Percentiles rank a stretch among this genome's conserved stretches.
phyloP scores from a whole-genome alignment of 139 green algal species.

The Eudorina sp. region DNA sequence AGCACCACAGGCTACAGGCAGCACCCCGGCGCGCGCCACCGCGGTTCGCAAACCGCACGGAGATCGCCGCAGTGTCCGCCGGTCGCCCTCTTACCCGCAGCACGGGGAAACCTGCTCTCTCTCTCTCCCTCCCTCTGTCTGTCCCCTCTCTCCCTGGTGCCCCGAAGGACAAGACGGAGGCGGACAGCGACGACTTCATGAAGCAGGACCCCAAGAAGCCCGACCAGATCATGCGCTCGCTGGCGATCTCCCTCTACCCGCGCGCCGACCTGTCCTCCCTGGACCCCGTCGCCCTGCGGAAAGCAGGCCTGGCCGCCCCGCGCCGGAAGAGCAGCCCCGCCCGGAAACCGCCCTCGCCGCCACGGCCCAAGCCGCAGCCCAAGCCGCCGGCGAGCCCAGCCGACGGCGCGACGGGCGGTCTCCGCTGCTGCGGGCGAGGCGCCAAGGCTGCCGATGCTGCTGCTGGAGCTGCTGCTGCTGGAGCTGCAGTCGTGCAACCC shows the following conservation, averaged over 20 bases:
- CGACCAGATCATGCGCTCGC: conserved; percentile 7
- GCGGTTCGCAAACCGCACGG: not conserved
- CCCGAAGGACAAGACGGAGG: conserved; percentile 26
- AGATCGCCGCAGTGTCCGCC: not conserved
- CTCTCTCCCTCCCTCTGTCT: not conserved
- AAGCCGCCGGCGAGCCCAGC: not conserved
- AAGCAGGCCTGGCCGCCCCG: not conserved
- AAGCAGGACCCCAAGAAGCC: conserved; percentile 40
- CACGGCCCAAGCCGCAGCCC: not conserved
- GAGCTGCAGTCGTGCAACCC: too few species aligned
- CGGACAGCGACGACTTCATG: conserved; percentile 40
- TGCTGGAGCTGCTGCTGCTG: not conserved
- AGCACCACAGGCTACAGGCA: not conserved
- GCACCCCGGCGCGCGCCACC: not conserved
- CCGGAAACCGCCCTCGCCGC: not conserved
- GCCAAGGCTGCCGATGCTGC: not conserved
- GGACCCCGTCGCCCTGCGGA: not conserved
- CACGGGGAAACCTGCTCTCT: too few species aligned
- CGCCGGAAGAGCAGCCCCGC: not conserved
- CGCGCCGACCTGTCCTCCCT: not conserved
- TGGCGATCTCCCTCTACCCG: conserved; percentile 21
- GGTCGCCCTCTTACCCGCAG: not conserved
- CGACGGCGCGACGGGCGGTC: not conserved
- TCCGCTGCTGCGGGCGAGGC: not conserved
- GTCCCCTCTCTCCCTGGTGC: not conserved